These are phyloP conservation scores for Musa itinerans DNA, from an alignment of 176 grass and related monocot genomes.

Conservation along the genomic window DNA sequence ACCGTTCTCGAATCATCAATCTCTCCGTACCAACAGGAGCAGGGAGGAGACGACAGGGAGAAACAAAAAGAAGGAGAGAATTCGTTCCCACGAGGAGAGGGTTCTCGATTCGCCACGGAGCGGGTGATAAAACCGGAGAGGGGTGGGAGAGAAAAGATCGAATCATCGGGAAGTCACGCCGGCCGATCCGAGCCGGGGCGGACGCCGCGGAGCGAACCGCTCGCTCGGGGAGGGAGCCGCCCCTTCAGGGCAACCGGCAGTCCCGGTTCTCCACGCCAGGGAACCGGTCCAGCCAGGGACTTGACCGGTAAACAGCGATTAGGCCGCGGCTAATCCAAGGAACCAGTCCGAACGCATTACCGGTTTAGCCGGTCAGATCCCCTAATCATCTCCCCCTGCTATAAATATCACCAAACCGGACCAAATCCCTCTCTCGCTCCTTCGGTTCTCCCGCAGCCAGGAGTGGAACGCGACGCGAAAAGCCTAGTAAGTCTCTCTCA, in stretches of 20 bases:
- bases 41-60: not conserved
- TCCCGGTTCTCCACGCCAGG: not conserved
- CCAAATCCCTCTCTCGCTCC: not conserved
- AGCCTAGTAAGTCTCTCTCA: slow-evolving; percentile 5
- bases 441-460: not conserved
- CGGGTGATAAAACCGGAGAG: not conserved
- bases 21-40: not conserved
- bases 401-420: slow-evolving; percentile 11
- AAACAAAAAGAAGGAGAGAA: not conserved
- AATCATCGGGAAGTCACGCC: not conserved
- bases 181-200: slow-evolving; percentile 21
- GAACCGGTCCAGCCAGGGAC: not conserved
- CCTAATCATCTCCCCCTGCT: not conserved
- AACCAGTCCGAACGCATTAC: not conserved
- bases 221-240: not conserved
- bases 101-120: not conserved
- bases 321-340: not conserved
- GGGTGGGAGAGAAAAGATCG: not conserved
- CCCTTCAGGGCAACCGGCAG: not conserved
- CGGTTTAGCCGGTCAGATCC: slow-evolving; percentile 1
- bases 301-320: not conserved
- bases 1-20: not conserved
- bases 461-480: not conserved
- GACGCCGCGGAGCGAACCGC: slow-evolving; percentile 1
- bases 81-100: not conserved